Conservation (phyloP, 768 basidiomycete genomes). For the Polyporus arcularius region DNA sequence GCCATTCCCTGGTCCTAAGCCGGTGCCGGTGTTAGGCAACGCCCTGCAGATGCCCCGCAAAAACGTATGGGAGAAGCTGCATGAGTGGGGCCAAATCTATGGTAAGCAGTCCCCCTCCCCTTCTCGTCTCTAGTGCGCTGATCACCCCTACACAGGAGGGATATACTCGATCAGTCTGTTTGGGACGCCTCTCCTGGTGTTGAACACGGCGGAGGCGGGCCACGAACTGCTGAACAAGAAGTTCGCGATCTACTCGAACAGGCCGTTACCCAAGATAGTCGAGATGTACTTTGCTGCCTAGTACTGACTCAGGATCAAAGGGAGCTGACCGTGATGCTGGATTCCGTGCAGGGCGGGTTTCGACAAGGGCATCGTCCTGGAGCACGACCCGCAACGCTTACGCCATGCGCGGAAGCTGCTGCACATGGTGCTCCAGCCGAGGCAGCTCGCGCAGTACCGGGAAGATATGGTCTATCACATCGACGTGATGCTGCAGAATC, state of each 20-base stretch:
- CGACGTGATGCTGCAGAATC: neutral
- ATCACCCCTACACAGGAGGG: neutral
- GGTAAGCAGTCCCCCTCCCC: neutral
- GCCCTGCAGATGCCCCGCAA: conserved; percentile 5
- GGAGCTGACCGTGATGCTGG: no score
- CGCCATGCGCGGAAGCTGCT: conserved; percentile 7
- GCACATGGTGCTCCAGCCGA: conserved; percentile 1
- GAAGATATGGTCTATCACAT: neutral
- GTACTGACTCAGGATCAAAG: no score
- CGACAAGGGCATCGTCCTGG: conserved; percentile 11
- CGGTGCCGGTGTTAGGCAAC: conserved; percentile 4
- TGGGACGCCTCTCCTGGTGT: conserved; percentile 25
- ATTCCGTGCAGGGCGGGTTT: neutral
- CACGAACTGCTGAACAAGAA: conserved; percentile 32
- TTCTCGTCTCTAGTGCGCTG: neutral
- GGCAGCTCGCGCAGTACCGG: neutral
- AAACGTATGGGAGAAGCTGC: conserved; percentile 9
- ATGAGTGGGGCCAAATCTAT: conserved; percentile 5
- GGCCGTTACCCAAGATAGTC: conserved; percentile 10
- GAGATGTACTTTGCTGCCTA: neutral
- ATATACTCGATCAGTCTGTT: conserved; percentile 25
- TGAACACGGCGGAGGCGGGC: conserved; percentile 30
- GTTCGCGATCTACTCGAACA: conserved; percentile 30
- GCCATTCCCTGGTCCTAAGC: conserved; percentile 5
- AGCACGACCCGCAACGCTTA: conserved; percentile 5